phyloP scores from a whole-genome alignment of 306 rosid genomes.

The Trifolium fragiferum region DNA sequence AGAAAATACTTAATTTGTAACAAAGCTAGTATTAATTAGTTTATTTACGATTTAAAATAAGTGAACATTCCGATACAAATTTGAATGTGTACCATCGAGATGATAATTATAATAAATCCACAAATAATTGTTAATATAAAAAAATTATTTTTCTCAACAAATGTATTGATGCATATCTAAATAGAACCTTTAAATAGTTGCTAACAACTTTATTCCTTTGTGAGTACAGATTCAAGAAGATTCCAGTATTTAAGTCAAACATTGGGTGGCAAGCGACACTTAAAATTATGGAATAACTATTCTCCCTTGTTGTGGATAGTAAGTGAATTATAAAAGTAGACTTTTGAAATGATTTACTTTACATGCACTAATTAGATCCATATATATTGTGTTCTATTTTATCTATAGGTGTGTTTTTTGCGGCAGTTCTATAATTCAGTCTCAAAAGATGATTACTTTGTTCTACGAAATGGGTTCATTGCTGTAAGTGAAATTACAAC shows the following conservation, averaged over 20 bases:
- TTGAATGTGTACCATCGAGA: too few species aligned
- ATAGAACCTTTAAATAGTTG: neutral
- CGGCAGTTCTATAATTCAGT: constrained; percentile 65
- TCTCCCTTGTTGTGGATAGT: constrained; percentile 70
- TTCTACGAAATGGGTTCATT: constrained; percentile 70
- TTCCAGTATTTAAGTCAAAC: constrained; percentile 60
- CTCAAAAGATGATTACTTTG: constrained; percentile 69
- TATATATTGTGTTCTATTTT: neutral
- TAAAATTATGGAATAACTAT: constrained; percentile 56
- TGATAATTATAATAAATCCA: too few species aligned
- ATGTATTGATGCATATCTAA: too few species aligned
- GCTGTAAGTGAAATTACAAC: constrained; percentile 49
- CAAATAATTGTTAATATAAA: too few species aligned
- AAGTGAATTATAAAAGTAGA: constrained; percentile 26
- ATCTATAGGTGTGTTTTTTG: constrained; percentile 55
- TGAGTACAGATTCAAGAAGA: constrained; percentile 62
- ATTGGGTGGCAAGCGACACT: constrained; percentile 61
- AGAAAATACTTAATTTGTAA: too few species aligned
- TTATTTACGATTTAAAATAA: too few species aligned
- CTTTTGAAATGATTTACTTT: neutral
- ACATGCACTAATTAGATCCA: neutral
- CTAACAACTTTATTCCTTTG: neutral
- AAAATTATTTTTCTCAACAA: too few species aligned
- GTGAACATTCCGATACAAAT: too few species aligned
- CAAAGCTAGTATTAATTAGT: neutral